Evolutionary conservation across 352 stramenopile species (phyloP), one percentile per base, ranked within the genome.

Genomic region (Phytophthora pini): DNA sequence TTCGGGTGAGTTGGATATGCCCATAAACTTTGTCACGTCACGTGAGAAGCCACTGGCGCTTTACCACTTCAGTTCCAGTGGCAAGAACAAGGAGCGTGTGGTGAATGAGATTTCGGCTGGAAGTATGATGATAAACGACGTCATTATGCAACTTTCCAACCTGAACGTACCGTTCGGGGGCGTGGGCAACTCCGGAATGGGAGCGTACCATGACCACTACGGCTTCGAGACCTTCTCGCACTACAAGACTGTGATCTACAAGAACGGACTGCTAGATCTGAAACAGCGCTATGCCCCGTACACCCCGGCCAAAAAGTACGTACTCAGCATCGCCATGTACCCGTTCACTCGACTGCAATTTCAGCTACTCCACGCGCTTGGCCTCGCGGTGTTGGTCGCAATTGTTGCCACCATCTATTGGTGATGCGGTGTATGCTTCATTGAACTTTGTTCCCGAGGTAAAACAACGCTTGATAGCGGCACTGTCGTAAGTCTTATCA

Each of bases 31-130:
- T 27, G 60, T 87, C 40, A 73, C 47, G 17, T 11, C 34, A 24
- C 64, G 64, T 31, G 70, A 88, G 8, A 97, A 95, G 52, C 91
- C 93, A 3, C 74, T 98, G 9, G 72, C 90, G 17, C 73, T 97
- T 5, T 98, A 98, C 63, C 49, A 90, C 6, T 98, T 98, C 68
- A 81, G 66, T 53, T 66, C 69, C 10, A 67, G 82, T 48, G 45
- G 47, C 27, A 68, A 61, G 41, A 73, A 79, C 70, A 61, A 86
- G 84, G 56, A 68, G 1, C 56, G 71, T 8, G 53, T 79, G 27
- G 72, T 77, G 44, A 64, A 32, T 20, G 65, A 84, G 13, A 93
- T 85, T 13, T 85, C 76, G 3, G 77, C 78, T 0, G 88, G 88
- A 32, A 76, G 73, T 61, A 70, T 93, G 61, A 58, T 74, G 36